Evolutionary conservation across 768 basidiomycete genomes (phyloP).

Genomic region (Boletus sensibilis): DNA sequence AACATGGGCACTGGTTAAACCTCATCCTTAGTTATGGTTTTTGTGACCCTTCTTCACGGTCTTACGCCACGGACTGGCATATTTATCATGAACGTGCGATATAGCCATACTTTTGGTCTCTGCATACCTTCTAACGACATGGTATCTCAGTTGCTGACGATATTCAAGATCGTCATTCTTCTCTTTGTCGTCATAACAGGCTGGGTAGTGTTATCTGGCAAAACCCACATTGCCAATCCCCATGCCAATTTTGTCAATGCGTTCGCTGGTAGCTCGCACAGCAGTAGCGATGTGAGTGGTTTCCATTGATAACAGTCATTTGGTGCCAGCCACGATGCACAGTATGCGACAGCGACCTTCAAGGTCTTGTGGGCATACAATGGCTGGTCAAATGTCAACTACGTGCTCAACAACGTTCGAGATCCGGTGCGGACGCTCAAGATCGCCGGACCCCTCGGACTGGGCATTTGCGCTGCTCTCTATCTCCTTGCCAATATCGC

Average conservation of each 20-base stretch:
- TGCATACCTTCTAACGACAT: slow-evolving; percentile 11
- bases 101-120: background rate
- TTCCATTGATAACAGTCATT: background rate
- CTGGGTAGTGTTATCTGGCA: slow-evolving; percentile 59
- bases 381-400: slow-evolving; percentile 61
- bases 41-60: slow-evolving; percentile 52
- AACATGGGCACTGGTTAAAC: background rate
- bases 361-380: slow-evolving; percentile 54
- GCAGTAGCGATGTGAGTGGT: slow-evolving; percentile 44
- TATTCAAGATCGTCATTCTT: slow-evolving; percentile 56
- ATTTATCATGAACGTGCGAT: slow-evolving; percentile 50
- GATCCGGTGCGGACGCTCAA: slow-evolving; percentile 60
- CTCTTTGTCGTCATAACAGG: slow-evolving; percentile 56
- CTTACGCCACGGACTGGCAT: slow-evolving; percentile 49
- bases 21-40: slow-evolving; percentile 42
- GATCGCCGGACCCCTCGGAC: slow-evolving; percentile 58
- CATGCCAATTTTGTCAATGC: slow-evolving; percentile 55
- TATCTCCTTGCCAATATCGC: slow-evolving; percentile 59
- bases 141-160: slow-evolving; percentile 36
- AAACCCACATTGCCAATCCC: slow-evolving; percentile 53
- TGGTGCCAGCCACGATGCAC: background rate
- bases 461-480: slow-evolving; percentile 50
- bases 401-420: slow-evolving; percentile 57
- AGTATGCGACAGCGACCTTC: slow-evolving; percentile 65
- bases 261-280: slow-evolving; percentile 55